These are phyloP conservation scores for Rhodotorula glutinis DNA, from an alignment of 1,284 basidiomycete species.

Conservation along the genomic window DNA sequence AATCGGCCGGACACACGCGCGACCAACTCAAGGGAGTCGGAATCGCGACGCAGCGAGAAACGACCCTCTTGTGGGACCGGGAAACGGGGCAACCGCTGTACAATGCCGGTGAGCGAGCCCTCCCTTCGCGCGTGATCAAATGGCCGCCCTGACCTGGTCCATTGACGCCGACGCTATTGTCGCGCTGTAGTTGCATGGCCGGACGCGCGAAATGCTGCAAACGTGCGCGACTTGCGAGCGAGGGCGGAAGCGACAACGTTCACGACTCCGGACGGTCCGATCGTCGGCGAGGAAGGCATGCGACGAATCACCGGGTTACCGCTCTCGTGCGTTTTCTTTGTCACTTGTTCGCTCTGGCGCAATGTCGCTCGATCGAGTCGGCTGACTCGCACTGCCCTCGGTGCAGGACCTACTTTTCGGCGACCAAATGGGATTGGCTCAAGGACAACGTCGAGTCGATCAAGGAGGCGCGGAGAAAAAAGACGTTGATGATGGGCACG, in stretches of 20 bases:
- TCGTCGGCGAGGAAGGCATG: conserved; percentile 60
- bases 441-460: conserved; percentile 83
- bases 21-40: conserved; percentile 88
- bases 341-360: not conserved
- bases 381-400: too few relatives aligned
- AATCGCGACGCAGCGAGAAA: conserved; percentile 97
- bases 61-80: conserved; percentile 89
- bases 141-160: too few relatives aligned
- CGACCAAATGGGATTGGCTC: conserved; percentile 96
- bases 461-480: conserved; percentile 70
- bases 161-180: not conserved
- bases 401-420: conserved; percentile 81
- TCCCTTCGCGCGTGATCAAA: too few relatives aligned
- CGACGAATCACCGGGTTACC: conserved; percentile 78
- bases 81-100: conserved; percentile 83
- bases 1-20: conserved; percentile 68
- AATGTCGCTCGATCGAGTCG: not conserved
- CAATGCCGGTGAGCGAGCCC: conserved; percentile 40
- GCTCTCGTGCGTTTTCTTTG: conserved; percentile 56
- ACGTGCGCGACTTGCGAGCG: conserved; percentile 72
- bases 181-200: conserved; percentile 84
- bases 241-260: conserved; percentile 57
- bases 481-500: conserved; percentile 85
- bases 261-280: conserved; percentile 33
- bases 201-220: conserved; percentile 81